A percentile compares a stretch with the other conserved stretches of the same genome.
phyloP scores from a whole-genome alignment of 176 grass and related monocot genomes.

The Zizania latifolia region DNA sequence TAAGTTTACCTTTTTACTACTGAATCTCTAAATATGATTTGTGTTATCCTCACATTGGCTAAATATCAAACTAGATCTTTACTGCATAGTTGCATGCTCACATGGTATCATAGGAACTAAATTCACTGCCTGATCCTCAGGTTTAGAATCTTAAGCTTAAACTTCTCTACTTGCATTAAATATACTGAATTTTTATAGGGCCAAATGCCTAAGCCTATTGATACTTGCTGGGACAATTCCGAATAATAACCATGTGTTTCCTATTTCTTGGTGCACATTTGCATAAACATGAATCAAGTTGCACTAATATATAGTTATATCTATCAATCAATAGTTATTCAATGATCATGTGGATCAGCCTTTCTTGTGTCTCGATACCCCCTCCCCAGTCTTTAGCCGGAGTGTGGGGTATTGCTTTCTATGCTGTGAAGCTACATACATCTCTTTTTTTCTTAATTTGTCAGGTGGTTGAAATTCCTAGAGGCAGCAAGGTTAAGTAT shows the following conservation, averaged over 20 bases:
- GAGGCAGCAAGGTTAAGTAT: constrained; percentile 96
- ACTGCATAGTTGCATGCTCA: not conserved
- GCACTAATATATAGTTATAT: not conserved
- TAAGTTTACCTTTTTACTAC: constrained; percentile 51
- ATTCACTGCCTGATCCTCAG: not conserved
- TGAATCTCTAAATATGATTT: not conserved
- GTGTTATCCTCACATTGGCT: not conserved
- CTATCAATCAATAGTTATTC: not conserved
- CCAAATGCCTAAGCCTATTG: not conserved
- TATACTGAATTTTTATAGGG: not conserved
- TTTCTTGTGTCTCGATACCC: not conserved
- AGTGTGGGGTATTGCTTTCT: not conserved
- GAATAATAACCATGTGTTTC: not conserved
- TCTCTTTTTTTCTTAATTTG: constrained; percentile 1
- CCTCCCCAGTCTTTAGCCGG: not conserved
- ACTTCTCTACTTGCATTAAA: not conserved
- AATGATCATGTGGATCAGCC: not conserved
- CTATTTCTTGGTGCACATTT: not conserved
- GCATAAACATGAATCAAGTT: not conserved
- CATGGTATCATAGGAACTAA: not conserved
- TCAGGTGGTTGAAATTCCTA: constrained; percentile 91
- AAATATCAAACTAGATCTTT: not conserved
- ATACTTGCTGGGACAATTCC: not conserved
- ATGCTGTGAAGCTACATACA: not conserved
- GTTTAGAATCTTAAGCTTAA: not conserved